Base-by-base conservation (phyloP, 495 filamentous ascomycete species). In the Penicillium manginii region DNA sequence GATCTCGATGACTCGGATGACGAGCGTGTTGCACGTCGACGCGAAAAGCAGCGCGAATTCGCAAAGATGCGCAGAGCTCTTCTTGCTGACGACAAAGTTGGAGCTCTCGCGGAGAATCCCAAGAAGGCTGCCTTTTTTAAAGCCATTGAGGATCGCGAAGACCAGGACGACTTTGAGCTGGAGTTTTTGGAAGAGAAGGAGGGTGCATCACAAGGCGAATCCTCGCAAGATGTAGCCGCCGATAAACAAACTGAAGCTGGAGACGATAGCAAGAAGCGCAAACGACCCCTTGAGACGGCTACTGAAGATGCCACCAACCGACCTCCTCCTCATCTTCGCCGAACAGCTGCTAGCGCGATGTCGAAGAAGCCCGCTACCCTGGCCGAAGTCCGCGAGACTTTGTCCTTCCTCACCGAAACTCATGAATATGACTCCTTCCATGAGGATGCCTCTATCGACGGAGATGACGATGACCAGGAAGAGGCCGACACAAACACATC, bases 1-100 rank as follows among this genome's bases (percentile, higher is more conserved):
- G 91, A 96, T 59, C 82, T 96, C 19, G 90, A 88, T 10, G 93
- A 97, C 66, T 90, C 89, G 4, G 92, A 96, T 40, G 93, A 97
- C 66, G 90, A 91, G 49, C 87, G 82, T 2, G 83, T 90, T 63
- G 86, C 90, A 26, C 84, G 87, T 43, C 86, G 89, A 31, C 84
- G 92, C 7, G 83, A 87, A 75, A 97, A 96, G 73, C 86, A 93
- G 45, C 78, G 86, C 55, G 89, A 98, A 63, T 93, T 96, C 71
- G 90, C 91, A 21, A 91, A 90, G 73, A 96, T 97, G 90, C 88
- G 91, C 48, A 91, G 89, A 66, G 90, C 91, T 15, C 80, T 99
- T 9, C 81, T 97, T 17, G 84, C 88, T n/a, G 93, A 98, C 64
- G 92, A 92, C 70, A 91, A 92, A 46, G 82, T 98, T 57, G 91